Evolutionary conservation across 179 eudicot species (phyloP).

Genomic region (Beta lomatogona): DNA sequence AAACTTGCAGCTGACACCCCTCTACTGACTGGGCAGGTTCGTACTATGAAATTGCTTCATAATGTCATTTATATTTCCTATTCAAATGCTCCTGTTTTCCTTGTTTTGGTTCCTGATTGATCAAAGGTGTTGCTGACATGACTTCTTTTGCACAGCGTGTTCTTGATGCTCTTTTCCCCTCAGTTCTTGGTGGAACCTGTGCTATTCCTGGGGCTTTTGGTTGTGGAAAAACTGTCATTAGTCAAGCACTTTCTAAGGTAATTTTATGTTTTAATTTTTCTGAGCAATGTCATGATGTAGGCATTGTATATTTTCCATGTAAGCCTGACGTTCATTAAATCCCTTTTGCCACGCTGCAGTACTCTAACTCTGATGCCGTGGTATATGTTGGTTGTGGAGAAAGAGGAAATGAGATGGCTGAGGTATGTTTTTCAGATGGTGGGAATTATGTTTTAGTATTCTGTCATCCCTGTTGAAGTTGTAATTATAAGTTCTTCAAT

Average conservation of each 20-base stretch:
- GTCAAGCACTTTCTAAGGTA: constrained; percentile 99
- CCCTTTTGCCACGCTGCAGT: constrained; percentile 50
- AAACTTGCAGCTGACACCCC: constrained; percentile 99
- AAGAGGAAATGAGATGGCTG: constrained; percentile 99
- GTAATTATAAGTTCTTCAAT: constrained; percentile 7
- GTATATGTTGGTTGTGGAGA: constrained; percentile 99
- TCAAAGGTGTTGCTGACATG: constrained; percentile 20
- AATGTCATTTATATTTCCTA: not conserved
- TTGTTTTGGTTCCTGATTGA: not conserved
- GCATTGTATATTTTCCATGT: constrained; percentile 5
- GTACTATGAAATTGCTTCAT: constrained; percentile 4
- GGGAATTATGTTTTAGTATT: constrained; percentile 2
- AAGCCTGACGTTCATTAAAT: constrained; percentile 10
- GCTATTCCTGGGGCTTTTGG: constrained; percentile 99
- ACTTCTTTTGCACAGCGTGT: constrained; percentile 63
- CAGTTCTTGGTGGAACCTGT: constrained; percentile 99
- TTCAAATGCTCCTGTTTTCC: not conserved
- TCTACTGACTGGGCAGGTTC: constrained; percentile 95
- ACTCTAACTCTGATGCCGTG: constrained; percentile 97
- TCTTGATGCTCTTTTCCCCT: constrained; percentile 98
- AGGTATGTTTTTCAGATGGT: constrained; percentile 49
- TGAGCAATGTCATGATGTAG: not conserved
- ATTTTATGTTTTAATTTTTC: not conserved
- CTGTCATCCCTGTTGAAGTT: constrained; percentile 16
- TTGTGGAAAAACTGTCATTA: constrained; percentile 97